These are phyloP conservation scores for Candida odintsovae DNA, from an alignment of 805 yeast genomes.

Conservation along the genomic window DNA sequence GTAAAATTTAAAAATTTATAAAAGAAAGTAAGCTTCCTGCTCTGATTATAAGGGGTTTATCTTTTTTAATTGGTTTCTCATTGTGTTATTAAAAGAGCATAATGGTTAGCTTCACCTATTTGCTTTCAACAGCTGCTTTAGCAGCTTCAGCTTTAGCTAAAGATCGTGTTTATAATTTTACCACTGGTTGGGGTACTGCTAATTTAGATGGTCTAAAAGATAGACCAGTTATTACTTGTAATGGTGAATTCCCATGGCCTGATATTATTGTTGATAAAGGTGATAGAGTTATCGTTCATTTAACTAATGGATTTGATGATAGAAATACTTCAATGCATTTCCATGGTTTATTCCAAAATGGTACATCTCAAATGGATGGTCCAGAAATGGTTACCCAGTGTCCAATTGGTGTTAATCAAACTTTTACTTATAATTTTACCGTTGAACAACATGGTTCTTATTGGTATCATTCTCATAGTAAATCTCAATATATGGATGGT, in stretches of 20 bases:
- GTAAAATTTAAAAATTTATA: no score
- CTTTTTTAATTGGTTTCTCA: no score
- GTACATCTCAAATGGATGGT: conserved; percentile 46
- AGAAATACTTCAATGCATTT: conserved; percentile 50
- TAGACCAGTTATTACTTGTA: conserved; percentile 53
- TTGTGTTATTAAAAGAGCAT: no score
- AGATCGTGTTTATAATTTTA: conserved; percentile 30
- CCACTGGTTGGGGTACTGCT: conserved; percentile 31
- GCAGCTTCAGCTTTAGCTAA: conserved; percentile 5
- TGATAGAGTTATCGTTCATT: conserved; percentile 37
- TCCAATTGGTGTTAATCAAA: conserved; percentile 38
- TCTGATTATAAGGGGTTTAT: no score
- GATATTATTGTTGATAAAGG: conserved; percentile 32
- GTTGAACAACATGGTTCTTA: conserved; percentile 41
- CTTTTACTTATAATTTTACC: conserved; percentile 38
- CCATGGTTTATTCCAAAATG: conserved; percentile 44
- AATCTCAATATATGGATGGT: conserved; percentile 44
- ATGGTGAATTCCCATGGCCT: conserved; percentile 50
- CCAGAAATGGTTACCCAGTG: conserved; percentile 43
- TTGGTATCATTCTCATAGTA: conserved; percentile 52
- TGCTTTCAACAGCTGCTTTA: conserved; percentile 1
- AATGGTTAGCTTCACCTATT: conserved; percentile 7
- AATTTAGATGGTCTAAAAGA: conserved; percentile 53
- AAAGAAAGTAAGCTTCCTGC: background rate
- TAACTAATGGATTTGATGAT: conserved; percentile 31